Conservation (phyloP, 306 rosid species). For the Crataegus laevigata region DNA sequence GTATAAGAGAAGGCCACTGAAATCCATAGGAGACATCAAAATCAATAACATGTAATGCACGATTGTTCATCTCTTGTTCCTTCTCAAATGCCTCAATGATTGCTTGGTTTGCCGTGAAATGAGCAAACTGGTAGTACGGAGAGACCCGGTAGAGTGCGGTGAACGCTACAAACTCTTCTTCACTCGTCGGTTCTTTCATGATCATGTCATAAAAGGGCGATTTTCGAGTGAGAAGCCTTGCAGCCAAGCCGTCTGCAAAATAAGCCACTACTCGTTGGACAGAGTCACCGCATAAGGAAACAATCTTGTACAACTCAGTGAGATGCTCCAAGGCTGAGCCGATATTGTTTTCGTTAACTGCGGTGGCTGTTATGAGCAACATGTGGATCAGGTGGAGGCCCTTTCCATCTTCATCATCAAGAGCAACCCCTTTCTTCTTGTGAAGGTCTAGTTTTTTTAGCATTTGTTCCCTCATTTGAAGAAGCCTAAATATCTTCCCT, state of each 20-base stretch:
- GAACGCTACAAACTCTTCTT: slow-evolving; percentile 52
- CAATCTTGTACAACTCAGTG: slow-evolving; percentile 33
- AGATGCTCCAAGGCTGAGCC: slow-evolving; percentile 44
- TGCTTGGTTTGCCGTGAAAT: slow-evolving; percentile 74
- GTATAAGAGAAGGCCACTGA: slow-evolving; percentile 81
- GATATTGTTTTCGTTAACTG: slow-evolving; percentile 32
- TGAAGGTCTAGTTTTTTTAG: slow-evolving; percentile 38
- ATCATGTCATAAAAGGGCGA: slow-evolving; percentile 64
- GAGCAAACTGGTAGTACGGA: slow-evolving; percentile 71
- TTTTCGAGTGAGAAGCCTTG: slow-evolving; percentile 43
- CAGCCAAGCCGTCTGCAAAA: slow-evolving; percentile 56
- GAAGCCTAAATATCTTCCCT: slow-evolving; percentile 58
- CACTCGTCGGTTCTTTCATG: slow-evolving; percentile 50
- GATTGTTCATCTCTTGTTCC: slow-evolving; percentile 48
- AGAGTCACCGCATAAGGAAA: slow-evolving; percentile 53
- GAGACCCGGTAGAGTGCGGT: slow-evolving; percentile 59
- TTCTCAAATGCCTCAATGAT: slow-evolving; percentile 62
- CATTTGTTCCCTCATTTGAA: slow-evolving; percentile 67
- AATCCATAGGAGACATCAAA: slow-evolving; percentile 69
- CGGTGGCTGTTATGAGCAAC: slow-evolving; percentile 49
- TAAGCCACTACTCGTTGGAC: slow-evolving; percentile 62
- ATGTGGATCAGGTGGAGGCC: slow-evolving; percentile 60
- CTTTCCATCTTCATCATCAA: slow-evolving; percentile 13
- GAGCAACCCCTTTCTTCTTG: slow-evolving; percentile 9
- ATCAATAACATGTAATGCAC: slow-evolving; percentile 55